Evolutionary conservation across 2,329 filamentous ascomycete genomes (phyloP).

Genomic region (Botryotinia convoluta): DNA sequence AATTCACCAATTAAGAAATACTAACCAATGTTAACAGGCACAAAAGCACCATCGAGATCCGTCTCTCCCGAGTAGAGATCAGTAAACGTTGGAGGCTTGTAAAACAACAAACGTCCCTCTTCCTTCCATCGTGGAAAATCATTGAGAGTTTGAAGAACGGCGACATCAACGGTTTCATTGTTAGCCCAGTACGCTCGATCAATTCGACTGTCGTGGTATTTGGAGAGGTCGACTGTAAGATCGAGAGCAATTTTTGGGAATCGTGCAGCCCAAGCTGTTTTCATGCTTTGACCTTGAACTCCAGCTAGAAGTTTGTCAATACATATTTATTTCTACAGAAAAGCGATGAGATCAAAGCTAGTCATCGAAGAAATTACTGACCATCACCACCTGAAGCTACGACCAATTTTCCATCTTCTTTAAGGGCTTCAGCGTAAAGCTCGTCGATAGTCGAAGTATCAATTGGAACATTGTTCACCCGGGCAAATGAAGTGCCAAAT

Average conservation of each 20-base stretch:
- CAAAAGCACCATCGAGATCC: conserved; percentile 6
- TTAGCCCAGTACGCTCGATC: conserved; percentile 46
- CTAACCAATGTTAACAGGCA: background rate
- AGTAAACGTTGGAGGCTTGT: background rate
- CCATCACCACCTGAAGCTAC: conserved; percentile 11
- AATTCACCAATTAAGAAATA: background rate
- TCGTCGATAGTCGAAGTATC: background rate
- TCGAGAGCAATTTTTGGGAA: conserved; percentile 1
- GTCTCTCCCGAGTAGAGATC: conserved; percentile 1
- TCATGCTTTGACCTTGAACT: background rate
- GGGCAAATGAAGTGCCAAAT: background rate
- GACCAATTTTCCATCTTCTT: conserved; percentile 5
- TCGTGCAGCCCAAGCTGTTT: background rate
- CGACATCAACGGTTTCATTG: conserved; percentile 45
- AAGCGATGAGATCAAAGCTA: background rate
- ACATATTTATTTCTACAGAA: background rate
- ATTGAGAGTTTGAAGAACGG: conserved; percentile 50
- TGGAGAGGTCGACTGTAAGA: conserved; percentile 51
- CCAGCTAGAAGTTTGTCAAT: background rate
- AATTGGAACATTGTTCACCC: background rate
- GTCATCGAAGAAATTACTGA: background rate
- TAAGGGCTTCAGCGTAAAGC: background rate
- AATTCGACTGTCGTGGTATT: conserved; percentile 51
- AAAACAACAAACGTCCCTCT: conserved; percentile 1
- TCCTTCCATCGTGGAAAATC: conserved; percentile 52